Base-by-base conservation (phyloP, 1,284 basidiomycete species). In the Gomphus bonarii region DNA sequence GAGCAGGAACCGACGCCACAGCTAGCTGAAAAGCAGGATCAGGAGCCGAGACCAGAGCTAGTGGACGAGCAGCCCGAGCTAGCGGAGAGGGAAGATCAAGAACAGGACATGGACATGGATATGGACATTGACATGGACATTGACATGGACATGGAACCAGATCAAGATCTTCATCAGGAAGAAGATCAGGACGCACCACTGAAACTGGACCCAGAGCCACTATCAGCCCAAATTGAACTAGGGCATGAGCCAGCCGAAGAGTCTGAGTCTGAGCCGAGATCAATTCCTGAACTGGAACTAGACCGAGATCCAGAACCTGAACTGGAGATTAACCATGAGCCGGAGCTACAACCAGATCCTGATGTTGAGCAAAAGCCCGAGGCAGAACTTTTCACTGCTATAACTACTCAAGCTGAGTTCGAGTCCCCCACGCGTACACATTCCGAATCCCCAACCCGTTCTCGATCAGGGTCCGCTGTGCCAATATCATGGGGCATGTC, bases 381-480 rank as follows among this genome's bases (percentile, higher is more conserved):
- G 33, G 33, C 31, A 40, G 33, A 40, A 22, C 6, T 38, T 31
- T 31, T 43, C 40, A 22, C 51, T 30, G 28, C 36, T 54, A 22
- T 2, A 7, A 22, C 16, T n/a, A 40, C 54, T 46, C 44, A 20
- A 35, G 30, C n/a, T 16, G 54, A 48, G 30, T 54, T 54, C 10
- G 38, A 55, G 28, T 47, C 44, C 11, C 42, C 46, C 16, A 48
- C 44, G 30, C 54, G 44, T 20, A 36, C 44, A 38, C 52, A 44
- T 31, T 55, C 54, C 2, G 46, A 47, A 6, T 55, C 54, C 9
- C 54, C 54, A 8, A 55, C 43, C 5, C 42, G 54, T 20, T 55
- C 54, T 40, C 54, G 54, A 16, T 55, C 54, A 35, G 46, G 43
- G 30, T 55, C 54, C 18, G 44, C 54, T 18, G 33, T 48, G 7